A percentile compares a stretch with the other conserved stretches of the same genome.
Evolutionary conservation across 129 eudicot genomes (phyloP).

Genomic region (Pittosporum tobira): DNA sequence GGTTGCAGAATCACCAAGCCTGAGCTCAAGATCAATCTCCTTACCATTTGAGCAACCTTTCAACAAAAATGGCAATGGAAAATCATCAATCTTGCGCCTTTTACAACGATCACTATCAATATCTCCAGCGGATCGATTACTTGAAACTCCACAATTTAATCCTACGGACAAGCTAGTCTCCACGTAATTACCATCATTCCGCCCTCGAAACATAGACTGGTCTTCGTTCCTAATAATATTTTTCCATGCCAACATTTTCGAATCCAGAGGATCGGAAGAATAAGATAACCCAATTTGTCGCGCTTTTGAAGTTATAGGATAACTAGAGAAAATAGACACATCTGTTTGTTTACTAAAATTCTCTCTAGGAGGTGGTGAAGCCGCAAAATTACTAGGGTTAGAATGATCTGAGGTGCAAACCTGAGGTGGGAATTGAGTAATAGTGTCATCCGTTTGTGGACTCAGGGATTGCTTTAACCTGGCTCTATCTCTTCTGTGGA

Average conservation of each 20-base stretch:
- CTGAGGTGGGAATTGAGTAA: background rate
- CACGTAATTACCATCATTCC: constrained; percentile 16
- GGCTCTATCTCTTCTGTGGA: constrained; percentile 74
- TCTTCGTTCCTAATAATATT: constrained; percentile 6
- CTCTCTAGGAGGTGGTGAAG: constrained; percentile 4
- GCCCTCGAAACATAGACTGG: background rate
- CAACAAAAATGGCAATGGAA: constrained; percentile 7
- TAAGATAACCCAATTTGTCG: background rate
- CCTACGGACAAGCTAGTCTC: constrained; percentile 38
- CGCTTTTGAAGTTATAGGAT: constrained; percentile 20
- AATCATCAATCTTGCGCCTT: constrained; percentile 32
- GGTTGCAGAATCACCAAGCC: constrained; percentile 37
- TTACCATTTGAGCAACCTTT: constrained; percentile 7
- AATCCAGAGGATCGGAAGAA: too few relatives aligned
- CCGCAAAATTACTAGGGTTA: constrained; percentile 18
- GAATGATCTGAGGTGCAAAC: constrained; percentile 15
- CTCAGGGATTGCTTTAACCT: constrained; percentile 38
- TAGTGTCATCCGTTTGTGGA: constrained; percentile 5
- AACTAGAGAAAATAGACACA: constrained; percentile 3
- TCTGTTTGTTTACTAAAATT: background rate
- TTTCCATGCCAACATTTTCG: background rate
- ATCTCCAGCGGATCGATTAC: constrained; percentile 4
- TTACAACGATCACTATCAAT: constrained; percentile 23
- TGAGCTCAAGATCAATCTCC: constrained; percentile 66
- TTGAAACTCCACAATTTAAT: constrained; percentile 13